These are phyloP conservation scores for Mycena maculata DNA, from an alignment of 768 basidiomycete species.

Conservation along the genomic window DNA sequence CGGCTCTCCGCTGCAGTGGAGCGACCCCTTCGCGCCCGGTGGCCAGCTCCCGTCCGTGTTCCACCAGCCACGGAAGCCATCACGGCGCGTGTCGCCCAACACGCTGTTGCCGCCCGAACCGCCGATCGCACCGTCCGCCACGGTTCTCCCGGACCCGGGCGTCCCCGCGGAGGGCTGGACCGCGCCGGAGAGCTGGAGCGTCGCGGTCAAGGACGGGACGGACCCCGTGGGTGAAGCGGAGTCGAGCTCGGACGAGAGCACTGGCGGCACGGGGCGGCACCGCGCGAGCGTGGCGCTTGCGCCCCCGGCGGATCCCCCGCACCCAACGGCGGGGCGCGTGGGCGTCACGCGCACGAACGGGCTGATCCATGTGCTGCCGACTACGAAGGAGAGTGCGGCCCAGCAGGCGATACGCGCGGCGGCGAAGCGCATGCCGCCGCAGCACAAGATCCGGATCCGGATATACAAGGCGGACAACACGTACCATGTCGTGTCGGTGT, in stretches of 20 bases:
- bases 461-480: conserved; percentile 81
- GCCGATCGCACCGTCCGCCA: conserved; percentile 2
- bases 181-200: conserved; percentile 83
- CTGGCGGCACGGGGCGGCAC: conserved; percentile 15
- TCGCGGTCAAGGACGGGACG: conserved; percentile 56
- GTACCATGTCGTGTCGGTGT: conserved; percentile 77
- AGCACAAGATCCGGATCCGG: conserved; percentile 79
- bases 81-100: conserved; percentile 66
- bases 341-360: not conserved
- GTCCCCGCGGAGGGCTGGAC: conserved; percentile 57
- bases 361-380: conserved; percentile 66
- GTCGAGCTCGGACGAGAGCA: conserved; percentile 46
- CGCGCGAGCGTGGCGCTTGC: conserved; percentile 40
- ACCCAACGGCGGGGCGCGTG: not conserved
- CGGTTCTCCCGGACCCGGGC: conserved; percentile 24
- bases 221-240: conserved; percentile 46
- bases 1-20: conserved; percentile 49
- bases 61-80: conserved; percentile 21
- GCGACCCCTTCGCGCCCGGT: conserved; percentile 54
- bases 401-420: conserved; percentile 66
- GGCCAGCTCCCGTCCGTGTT: conserved; percentile 12
- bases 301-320: conserved; percentile 53
- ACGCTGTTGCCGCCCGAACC: conserved; percentile 43
- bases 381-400: conserved; percentile 47
- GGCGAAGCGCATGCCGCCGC: conserved; percentile 32